Conservation (phyloP, 164 flowering plant genomes). For the Liriodendron chinense region DNA sequence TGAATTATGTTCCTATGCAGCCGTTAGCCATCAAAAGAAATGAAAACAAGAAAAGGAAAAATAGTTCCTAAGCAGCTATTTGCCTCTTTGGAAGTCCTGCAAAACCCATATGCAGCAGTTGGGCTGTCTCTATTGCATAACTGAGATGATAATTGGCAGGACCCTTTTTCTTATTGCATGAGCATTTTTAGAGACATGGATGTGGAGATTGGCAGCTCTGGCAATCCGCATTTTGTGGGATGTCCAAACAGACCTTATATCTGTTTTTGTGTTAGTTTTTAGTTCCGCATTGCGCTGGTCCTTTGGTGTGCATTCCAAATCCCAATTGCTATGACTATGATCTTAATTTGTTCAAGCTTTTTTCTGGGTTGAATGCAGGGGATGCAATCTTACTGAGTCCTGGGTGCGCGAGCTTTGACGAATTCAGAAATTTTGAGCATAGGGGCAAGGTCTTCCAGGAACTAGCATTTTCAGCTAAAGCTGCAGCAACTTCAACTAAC, state of each 20-base stretch:
- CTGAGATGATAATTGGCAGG: neutral
- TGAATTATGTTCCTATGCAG: no score
- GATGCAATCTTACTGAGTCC: constrained; percentile 31
- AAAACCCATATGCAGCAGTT: no score
- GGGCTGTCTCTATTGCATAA: no score
- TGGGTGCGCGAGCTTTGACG: constrained; percentile 42
- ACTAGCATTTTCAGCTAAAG: constrained; percentile 12
- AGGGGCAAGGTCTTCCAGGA: constrained; percentile 34
- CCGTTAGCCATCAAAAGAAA: no score
- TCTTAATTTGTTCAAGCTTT: neutral
- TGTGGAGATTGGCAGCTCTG: neutral
- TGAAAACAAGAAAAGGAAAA: no score
- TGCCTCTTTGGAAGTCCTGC: no score
- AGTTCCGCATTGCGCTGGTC: no score
- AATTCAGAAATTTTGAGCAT: constrained; percentile 35
- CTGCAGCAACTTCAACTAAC: neutral
- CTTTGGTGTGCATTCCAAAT: neutral
- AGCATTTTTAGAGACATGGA: neutral
- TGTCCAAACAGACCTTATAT: neutral
- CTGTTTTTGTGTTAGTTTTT: neutral
- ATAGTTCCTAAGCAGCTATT: no score
- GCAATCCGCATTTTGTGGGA: neutral
- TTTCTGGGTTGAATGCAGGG: constrained; percentile 16
- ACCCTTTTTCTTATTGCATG: neutral
- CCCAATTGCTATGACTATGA: neutral